Base-by-base conservation (phyloP, 352 stramenopile genomes). In the Globisporangium barbulae region DNA sequence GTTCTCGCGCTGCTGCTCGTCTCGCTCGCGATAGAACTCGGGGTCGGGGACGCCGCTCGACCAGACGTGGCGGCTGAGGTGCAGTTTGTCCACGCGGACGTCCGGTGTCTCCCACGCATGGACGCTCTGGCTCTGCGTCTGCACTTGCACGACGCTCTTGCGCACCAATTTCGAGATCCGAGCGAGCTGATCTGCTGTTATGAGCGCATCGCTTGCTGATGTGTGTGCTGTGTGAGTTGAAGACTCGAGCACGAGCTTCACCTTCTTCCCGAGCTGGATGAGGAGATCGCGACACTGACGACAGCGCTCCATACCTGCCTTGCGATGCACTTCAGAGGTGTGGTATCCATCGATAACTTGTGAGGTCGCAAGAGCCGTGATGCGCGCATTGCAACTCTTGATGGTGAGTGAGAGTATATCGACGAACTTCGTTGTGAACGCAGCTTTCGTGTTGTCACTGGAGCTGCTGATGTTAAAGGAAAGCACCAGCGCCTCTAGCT, bases 61-160 rank as follows among this genome's bases (percentile, higher is more conserved):
- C 80, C 78, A 88, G 15, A 67, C 44, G 22, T 47, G 72, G 39
- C 45, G 71, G 47, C 68, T 72, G 30, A 89, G 59, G 1, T 69
- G 61, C 33, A 88, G 54, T 63, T 73, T 78, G 12, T 63, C 61
- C 19, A 89, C 75, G 3, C 80, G 76, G 44, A 58, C 63, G 31
- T 88, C 76, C 0, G 71, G 76, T 5, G 52, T 74, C 50, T 86
- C 76, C 78, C 76, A 87, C 10, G 65, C 39, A 47, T 83, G 67
- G 6, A 74, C 73, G 1, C 31, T 48, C 4, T 72, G 52, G 28
- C 70, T 89, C 15, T 68, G 31, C 9, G 45, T 35, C 2, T 83
- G 39, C 17, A 83, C 53, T 9, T 65, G 54, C 1, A 50, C 58
- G 33, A 87, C 68, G 2, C 71, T 72, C 33, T 50, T 17, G 41